phyloP scores from a whole-genome alignment of 208 protist genomes.

The Acanthamoeba castellanii region DNA sequence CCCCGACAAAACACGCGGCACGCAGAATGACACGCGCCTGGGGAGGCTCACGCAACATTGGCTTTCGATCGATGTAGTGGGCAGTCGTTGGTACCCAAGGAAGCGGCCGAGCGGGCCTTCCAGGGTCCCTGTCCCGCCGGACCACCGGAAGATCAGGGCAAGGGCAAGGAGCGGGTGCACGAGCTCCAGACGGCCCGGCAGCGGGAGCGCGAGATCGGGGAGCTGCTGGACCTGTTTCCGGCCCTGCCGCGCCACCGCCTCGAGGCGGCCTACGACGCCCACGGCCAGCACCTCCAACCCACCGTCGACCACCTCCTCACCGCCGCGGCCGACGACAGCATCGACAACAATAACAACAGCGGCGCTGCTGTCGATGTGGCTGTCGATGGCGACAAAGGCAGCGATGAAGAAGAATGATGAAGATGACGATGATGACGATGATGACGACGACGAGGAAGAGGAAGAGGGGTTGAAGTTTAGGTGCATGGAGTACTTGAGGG shows the following conservation, averaged over 20 bases:
- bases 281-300: neutral
- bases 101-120: neutral
- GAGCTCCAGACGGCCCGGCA: neutral
- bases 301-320: neutral
- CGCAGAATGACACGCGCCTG: too few relatives aligned
- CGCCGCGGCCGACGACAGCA: neutral
- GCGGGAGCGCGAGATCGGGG: neutral
- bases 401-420: neutral
- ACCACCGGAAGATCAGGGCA: neutral
- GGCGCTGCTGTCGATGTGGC: neutral
- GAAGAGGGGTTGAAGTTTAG: neutral
- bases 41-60: too few relatives aligned
- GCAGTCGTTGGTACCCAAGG: neutral
- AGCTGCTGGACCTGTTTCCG: neutral
- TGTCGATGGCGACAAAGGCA: neutral
- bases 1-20: too few relatives aligned
- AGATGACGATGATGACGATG: neutral
- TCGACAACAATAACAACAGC: neutral
- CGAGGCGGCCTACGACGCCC: neutral
- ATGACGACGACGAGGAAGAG: neutral
- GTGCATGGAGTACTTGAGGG: neutral
- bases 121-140: neutral
- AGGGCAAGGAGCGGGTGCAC: neutral
- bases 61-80: neutral
- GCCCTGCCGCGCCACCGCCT: neutral